Conservation (phyloP, 192 early-diverging fungal genomes). For the Coemansia sp. region DNA sequence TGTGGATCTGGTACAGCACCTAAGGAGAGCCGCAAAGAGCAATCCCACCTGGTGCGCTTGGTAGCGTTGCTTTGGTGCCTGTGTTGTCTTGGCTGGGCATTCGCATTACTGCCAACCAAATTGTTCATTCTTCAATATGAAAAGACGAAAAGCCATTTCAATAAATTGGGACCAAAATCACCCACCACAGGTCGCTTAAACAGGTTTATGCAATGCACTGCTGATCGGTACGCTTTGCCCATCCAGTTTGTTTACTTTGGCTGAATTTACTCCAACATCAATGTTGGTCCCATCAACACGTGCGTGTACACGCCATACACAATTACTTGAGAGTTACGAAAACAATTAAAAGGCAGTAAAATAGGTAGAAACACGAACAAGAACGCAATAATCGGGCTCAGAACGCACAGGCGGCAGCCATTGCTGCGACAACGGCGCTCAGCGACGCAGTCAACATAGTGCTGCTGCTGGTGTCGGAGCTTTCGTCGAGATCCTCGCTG, state of each 20-base stretch:
- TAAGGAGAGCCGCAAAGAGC: too few species aligned
- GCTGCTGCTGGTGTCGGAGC: constrained; percentile 17
- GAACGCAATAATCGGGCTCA: constrained; percentile 9
- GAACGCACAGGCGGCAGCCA: constrained; percentile 35
- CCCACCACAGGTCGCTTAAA: not conserved
- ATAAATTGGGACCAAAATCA: too few species aligned
- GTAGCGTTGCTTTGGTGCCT: too few species aligned
- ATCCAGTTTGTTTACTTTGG: not conserved
- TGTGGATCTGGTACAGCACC: too few species aligned
- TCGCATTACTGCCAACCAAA: too few species aligned
- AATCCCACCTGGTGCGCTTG: too few species aligned
- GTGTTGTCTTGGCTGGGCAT: too few species aligned
- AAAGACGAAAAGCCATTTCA: too few species aligned
- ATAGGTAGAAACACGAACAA: not conserved
- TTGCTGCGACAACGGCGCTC: constrained; percentile 26
- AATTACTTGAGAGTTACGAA: too few species aligned
- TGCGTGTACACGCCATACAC: not conserved
- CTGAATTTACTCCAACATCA: not conserved
- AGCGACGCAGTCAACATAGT: constrained; percentile 24
- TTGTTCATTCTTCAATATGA: too few species aligned
- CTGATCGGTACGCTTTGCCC: too few species aligned
- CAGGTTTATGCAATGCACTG: not conserved
- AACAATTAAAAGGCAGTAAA: too few species aligned
- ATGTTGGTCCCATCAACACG: not conserved
- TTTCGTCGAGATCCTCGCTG: constrained; percentile 2